phyloP scores from a whole-genome alignment of 1,139 yeast genomes.

The Geotrichum aggregatum region DNA sequence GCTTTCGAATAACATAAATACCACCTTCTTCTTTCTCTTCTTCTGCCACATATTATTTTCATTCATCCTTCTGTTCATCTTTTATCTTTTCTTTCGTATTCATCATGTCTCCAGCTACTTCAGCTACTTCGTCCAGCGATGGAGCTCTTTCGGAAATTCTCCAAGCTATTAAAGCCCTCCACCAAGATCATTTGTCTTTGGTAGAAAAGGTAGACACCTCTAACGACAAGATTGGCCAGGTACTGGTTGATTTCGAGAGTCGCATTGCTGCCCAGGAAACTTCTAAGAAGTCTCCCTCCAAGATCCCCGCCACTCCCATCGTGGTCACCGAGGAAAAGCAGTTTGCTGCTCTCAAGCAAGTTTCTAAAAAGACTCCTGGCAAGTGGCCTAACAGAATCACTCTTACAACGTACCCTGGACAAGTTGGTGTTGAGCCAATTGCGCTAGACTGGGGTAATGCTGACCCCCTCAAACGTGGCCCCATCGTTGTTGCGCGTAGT shows the following conservation, averaged over 20 bases:
- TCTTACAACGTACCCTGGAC: conserved; percentile 51
- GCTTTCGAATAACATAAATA: not conserved
- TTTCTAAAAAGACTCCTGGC: conserved; percentile 13
- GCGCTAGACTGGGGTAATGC: conserved; percentile 50
- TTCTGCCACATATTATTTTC: not conserved
- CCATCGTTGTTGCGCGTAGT: conserved; percentile 50
- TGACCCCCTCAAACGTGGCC: conserved; percentile 51
- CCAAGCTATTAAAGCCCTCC: conserved; percentile 16
- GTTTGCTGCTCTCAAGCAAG: conserved; percentile 1
- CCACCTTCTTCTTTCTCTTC: not conserved
- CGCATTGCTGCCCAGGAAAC: conserved; percentile 14
- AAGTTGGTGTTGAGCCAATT: conserved; percentile 47
- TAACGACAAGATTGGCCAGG: conserved; percentile 19
- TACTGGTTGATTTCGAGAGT: conserved; percentile 13
- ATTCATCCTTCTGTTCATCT: not conserved
- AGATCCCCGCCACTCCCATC: conserved; percentile 14
- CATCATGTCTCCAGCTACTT: not conserved
- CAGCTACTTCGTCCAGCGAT: not conserved
- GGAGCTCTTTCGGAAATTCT: conserved; percentile 15
- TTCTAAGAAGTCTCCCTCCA: conserved; percentile 3
- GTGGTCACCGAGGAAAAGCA: conserved; percentile 14
- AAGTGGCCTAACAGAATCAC: conserved; percentile 39
- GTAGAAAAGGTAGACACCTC: conserved; percentile 23
- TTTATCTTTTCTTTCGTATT: not conserved
- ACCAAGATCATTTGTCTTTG: conserved; percentile 18